Base-by-base conservation (phyloP, 73 alveolate genomes). In the Paramecium sonneborni region DNA sequence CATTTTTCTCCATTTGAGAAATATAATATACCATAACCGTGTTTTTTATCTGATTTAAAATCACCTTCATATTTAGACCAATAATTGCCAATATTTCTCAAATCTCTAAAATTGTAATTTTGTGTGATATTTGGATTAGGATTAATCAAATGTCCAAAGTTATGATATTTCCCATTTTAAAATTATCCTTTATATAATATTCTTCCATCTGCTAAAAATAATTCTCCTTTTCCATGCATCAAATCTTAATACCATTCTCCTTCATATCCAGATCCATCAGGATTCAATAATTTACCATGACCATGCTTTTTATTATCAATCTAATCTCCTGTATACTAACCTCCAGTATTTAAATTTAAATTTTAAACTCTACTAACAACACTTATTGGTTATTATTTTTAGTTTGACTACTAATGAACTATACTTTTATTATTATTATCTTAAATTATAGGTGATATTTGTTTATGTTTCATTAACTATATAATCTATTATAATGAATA, bases 1-100 rank as follows among this genome's bases (percentile, higher is more conserved):
- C 76, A 79, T 28, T 79, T 79, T 23, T 79, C 74, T 24, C 90
- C 90, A 43, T 37, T 79, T 1, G 76, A 23, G 21, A 39, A 79
- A 24, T 79, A 79, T 7, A 79, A 41, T 10, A 79, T 79, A 3
- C 90, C 74, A 79, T 44, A 18, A 1, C 76, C 90, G 15, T 79
- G 90, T 43, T 79, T 79, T 20, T 18, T 43, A 44, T 46, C 90
- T 7, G 1, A 44, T 10, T 26, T 23, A 23, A 79, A 79, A 43
- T 79, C 74, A 5, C 90, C 90, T 34, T 79, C 90, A 79, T 79
- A 79, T 79, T 46, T 79, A n/a, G 41, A 23, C 76, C 90, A 79
- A 14, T 43, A 79, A 24, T 72, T 35, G 38, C 48, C 48, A 7
- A 39, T 10, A 79, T 79, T 46, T 26, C 74, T 34, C 15, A 76